Evolutionary conservation across 441 rosid species (phyloP).

Genomic region (Arabidopsis lyrata): DNA sequence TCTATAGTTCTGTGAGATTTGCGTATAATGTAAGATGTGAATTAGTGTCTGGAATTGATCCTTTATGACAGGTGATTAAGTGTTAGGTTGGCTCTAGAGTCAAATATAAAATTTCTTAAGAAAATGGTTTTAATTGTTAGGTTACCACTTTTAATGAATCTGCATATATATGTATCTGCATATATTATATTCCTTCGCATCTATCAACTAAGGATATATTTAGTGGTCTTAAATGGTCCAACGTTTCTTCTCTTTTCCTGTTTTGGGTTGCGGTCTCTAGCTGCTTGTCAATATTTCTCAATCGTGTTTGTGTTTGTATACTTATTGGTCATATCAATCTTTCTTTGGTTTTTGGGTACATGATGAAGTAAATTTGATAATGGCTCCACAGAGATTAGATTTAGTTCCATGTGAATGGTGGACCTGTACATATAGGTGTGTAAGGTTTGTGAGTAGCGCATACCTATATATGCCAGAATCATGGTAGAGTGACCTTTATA

Average conservation of each 20-base stretch:
- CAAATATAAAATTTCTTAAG: background rate
- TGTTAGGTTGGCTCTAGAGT: slow-evolving; percentile 21
- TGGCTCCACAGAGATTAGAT: slow-evolving; percentile 13
- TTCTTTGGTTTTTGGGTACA: slow-evolving; percentile 9
- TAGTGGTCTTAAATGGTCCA: slow-evolving; percentile 12
- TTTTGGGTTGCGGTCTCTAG: slow-evolving; percentile 15
- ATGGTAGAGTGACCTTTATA: slow-evolving; percentile 25
- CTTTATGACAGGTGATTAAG: slow-evolving; percentile 16
- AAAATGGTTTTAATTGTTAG: slow-evolving; percentile 13
- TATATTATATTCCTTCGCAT: slow-evolving; percentile 7
- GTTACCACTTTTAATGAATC: slow-evolving; percentile 20
- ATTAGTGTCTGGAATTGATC: slow-evolving; percentile 14
- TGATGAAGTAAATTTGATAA: slow-evolving; percentile 16
- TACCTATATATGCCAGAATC: slow-evolving; percentile 10
- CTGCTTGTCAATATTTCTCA: slow-evolving; percentile 12
- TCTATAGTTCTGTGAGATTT: slow-evolving; percentile 27
- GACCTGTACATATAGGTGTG: slow-evolving; percentile 15
- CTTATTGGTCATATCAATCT: slow-evolving; percentile 8
- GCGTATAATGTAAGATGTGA: slow-evolving; percentile 15
- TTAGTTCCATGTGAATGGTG: background rate
- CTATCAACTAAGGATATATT: background rate
- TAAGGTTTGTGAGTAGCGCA: slow-evolving; percentile 19
- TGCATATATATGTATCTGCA: background rate
- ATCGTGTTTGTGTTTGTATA: slow-evolving; percentile 1
- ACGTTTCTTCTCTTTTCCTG: slow-evolving; percentile 14